Percentiles rank a stretch among this genome's conserved stretches.
Evolutionary conservation across 768 basidiomycete species (phyloP).

Genomic region (Collybia sp.): DNA sequence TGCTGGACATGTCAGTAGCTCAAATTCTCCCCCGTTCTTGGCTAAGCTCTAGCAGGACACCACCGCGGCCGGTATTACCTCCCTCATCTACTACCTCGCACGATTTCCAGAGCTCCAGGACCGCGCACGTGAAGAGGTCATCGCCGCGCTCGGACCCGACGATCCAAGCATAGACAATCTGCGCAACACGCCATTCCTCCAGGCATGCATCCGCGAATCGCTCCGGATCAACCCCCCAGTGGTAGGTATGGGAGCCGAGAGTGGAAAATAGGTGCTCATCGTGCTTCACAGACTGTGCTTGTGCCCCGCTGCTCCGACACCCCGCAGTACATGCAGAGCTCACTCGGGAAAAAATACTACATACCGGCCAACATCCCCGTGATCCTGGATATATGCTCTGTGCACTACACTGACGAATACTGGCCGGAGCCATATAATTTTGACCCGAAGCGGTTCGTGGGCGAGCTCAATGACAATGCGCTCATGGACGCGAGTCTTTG

Average conservation of each 20-base stretch:
- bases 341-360: conserved; percentile 2
- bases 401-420: conserved; percentile 3
- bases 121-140: conserved; percentile 20
- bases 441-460: conserved; percentile 2
- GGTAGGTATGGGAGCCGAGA: not conserved
- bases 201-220: conserved; percentile 20
- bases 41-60: conserved; percentile 12
- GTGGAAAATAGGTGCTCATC: not conserved
- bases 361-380: conserved; percentile 4
- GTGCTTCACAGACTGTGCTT: not conserved
- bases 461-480: not conserved
- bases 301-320: not conserved
- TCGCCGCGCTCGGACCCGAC: conserved; percentile 12
- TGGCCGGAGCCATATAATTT: conserved; percentile 3
- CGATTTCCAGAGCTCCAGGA: conserved; percentile 20
- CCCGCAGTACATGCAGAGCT: not conserved
- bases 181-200: conserved; percentile 13
- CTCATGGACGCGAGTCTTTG: conserved; percentile 1
- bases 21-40: not conserved
- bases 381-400: conserved; percentile 6
- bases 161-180: conserved; percentile 15
- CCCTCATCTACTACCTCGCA: conserved; percentile 19
- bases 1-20: conserved; percentile 19
- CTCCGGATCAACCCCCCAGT: conserved; percentile 11
- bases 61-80: conserved; percentile 18